These are phyloP conservation scores for Fusarium nurragi DNA, from an alignment of 2,329 filamentous ascomycete genomes.

Conservation along the genomic window DNA sequence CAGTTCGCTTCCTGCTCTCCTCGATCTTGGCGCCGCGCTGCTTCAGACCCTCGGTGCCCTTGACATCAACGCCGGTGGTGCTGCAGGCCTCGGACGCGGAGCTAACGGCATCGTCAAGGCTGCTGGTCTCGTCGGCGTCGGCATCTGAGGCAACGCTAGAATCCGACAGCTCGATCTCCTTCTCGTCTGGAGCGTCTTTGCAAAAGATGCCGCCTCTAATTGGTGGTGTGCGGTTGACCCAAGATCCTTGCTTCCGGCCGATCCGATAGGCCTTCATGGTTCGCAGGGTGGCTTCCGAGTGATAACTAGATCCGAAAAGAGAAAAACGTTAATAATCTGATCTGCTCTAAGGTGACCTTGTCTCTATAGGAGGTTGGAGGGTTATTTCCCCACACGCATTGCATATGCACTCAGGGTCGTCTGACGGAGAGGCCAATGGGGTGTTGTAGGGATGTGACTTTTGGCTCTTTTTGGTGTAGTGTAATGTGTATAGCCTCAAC, in stretches of 20 bases:
- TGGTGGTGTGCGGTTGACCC: conserved; percentile 68
- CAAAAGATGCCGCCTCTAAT: conserved; percentile 61
- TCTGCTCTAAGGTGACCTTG: not conserved
- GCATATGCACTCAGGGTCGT: not conserved
- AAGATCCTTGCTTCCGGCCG: conserved; percentile 64
- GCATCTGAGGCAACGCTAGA: conserved; percentile 19
- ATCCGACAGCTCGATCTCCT: conserved; percentile 23
- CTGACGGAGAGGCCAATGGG: conserved; percentile 23
- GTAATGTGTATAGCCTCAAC: conserved; percentile 3
- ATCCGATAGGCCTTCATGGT: conserved; percentile 70
- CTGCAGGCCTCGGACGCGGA: conserved; percentile 35
- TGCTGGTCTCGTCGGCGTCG: conserved; percentile 31
- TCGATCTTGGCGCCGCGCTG: conserved; percentile 8
- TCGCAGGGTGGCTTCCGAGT: conserved; percentile 61
- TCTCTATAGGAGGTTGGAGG: not conserved
- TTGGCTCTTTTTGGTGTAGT: conserved; percentile 8
- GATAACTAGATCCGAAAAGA: conserved; percentile 58
- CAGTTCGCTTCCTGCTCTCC: conserved; percentile 10
- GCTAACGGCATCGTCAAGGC: conserved; percentile 25
- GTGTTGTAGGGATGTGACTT: conserved; percentile 2
- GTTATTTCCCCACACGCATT: conserved; percentile 9
- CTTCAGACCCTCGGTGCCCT: conserved; percentile 8
- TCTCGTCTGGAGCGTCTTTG: conserved; percentile 21
- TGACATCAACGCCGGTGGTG: conserved; percentile 8
- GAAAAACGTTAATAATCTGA: conserved; percentile 26